These are phyloP conservation scores for Flaveria linearis DNA, from an alignment of 129 eudicot genomes.

Conservation along the genomic window DNA sequence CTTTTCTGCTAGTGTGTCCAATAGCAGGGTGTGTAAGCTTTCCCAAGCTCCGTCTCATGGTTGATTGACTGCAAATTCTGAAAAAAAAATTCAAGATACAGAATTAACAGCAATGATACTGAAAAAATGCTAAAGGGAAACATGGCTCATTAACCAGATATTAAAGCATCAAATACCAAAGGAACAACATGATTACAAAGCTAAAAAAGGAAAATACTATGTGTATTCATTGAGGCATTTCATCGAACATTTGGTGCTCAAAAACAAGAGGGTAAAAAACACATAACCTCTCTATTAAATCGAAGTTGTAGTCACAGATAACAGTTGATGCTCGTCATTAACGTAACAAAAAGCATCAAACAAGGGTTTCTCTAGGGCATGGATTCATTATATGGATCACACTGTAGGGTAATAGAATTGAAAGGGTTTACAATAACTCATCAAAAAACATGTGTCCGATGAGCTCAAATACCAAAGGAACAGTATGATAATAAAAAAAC, in stretches of 20 bases:
- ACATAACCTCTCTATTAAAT: no score
- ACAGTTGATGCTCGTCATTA: background rate
- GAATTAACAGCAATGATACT: background rate
- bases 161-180: no score
- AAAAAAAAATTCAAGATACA: slow-evolving; percentile 8
- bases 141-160: background rate
- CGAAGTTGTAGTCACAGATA: background rate
- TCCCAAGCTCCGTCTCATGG: slow-evolving; percentile 60
- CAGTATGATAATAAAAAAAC: no score
- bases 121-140: background rate
- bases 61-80: slow-evolving; percentile 18
- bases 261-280: background rate
- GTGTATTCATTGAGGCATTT: background rate
- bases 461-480: no score
- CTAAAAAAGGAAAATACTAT: background rate
- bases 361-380: background rate
- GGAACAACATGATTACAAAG: background rate
- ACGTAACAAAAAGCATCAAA: background rate
- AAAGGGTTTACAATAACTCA: background rate
- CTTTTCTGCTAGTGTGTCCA: slow-evolving; percentile 35
- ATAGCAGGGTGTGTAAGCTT: slow-evolving; percentile 39
- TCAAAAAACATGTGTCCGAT: background rate
- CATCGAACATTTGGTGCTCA: slow-evolving; percentile 10
- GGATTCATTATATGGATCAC: background rate
- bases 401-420: background rate